These are phyloP conservation scores for Fraxinus angustifolia DNA, from an alignment of 305 asterid genomes.

Conservation along the genomic window DNA sequence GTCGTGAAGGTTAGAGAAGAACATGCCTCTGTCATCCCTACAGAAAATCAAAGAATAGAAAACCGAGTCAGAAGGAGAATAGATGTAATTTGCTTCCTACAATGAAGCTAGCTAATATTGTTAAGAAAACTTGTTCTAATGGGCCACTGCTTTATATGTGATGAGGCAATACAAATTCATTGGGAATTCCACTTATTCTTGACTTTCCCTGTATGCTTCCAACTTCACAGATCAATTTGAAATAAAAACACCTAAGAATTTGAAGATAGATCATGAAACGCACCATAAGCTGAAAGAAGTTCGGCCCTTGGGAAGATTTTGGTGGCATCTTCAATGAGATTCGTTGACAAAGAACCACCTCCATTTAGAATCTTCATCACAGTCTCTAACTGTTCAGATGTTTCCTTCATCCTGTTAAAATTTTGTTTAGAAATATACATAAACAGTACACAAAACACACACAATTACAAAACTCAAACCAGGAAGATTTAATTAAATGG, in stretches of 20 bases:
- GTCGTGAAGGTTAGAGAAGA: slow-evolving; percentile 88
- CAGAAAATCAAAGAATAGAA: slow-evolving; percentile 17
- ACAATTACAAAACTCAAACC: background rate
- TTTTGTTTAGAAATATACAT: background rate
- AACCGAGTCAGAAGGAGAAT: slow-evolving; percentile 9
- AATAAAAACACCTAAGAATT: background rate
- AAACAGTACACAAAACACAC: background rate
- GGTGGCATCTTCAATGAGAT: slow-evolving; percentile 42
- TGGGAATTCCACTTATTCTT: background rate
- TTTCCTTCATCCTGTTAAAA: slow-evolving; percentile 37
- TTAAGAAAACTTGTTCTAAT: background rate
- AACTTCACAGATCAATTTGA: background rate
- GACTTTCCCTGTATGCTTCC: background rate
- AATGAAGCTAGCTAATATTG: background rate
- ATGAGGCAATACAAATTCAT: background rate
- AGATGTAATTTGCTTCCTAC: background rate
- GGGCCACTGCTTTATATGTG: background rate
- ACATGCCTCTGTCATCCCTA: slow-evolving; percentile 95
- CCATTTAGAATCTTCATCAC: slow-evolving; percentile 79
- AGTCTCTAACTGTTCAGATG: slow-evolving; percentile 30
- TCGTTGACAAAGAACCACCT: slow-evolving; percentile 69
- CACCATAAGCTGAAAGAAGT: slow-evolving; percentile 82
- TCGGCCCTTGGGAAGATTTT: slow-evolving; percentile 65
- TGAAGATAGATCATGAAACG: slow-evolving; percentile 7
- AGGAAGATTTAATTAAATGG: background rate